Percentiles rank a stretch among this genome's conserved stretches.
Evolutionary conservation across 2,329 filamentous ascomycete genomes (phyloP).

Genomic region (Didymella pomorum): DNA sequence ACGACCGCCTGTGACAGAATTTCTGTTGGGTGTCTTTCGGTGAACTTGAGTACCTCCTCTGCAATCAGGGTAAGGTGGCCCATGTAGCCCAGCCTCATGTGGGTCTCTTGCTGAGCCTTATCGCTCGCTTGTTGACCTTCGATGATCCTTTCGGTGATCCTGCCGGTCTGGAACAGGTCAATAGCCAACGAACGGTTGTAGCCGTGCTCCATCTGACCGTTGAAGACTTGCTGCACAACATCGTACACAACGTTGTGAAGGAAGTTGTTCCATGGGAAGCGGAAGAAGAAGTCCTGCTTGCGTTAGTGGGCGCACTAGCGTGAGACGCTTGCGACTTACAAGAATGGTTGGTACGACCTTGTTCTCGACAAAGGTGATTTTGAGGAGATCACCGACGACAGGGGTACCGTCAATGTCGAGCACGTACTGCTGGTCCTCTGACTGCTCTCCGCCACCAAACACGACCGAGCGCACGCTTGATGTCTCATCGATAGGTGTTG

Average conservation of each 20-base stretch:
- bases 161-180: slow-evolving; percentile 89
- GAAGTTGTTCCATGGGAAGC: slow-evolving; percentile 99
- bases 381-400: slow-evolving; percentile 92
- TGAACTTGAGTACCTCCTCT: slow-evolving; percentile 98
- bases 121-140: slow-evolving; percentile 89
- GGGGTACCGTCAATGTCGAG: slow-evolving; percentile 70
- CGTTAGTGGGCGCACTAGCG: not conserved
- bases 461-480: slow-evolving; percentile 46
- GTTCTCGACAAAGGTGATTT: slow-evolving; percentile 95
- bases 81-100: slow-evolving; percentile 97
- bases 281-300: slow-evolving; percentile 92
- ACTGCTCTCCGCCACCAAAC: slow-evolving; percentile 44
- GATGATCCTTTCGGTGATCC: slow-evolving; percentile 90
- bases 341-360: slow-evolving; percentile 94
- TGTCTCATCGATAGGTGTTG: slow-evolving; percentile 50
- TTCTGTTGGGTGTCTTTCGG: slow-evolving; percentile 89
- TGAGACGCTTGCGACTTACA: slow-evolving; percentile 63
- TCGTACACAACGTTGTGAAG: slow-evolving; percentile 99
- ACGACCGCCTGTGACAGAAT: slow-evolving; percentile 83
- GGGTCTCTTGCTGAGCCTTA: slow-evolving; percentile 80
- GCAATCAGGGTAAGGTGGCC: slow-evolving; percentile 96
- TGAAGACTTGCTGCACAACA: slow-evolving; percentile 98
- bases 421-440: slow-evolving; percentile 57
- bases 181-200: slow-evolving; percentile 90
- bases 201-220: slow-evolving; percentile 95